Percentiles rank a stretch among this genome's conserved stretches.
Conservation (phyloP, 257 asterid genomes). For the Rehmannia glutinosa region DNA sequence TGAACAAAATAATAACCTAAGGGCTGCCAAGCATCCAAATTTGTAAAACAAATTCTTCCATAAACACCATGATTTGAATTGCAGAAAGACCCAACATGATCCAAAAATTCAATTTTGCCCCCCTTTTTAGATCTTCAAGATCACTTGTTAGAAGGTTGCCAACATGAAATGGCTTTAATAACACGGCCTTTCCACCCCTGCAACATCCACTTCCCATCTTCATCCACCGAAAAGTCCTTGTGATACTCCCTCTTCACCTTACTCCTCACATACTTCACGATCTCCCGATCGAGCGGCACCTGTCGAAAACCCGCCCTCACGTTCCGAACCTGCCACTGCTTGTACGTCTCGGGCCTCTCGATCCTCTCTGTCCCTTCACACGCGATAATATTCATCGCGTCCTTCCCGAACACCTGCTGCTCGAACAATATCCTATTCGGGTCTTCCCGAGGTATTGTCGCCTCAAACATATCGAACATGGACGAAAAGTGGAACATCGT, state of each 20-base stretch:
- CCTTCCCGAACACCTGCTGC: constrained; percentile 38
- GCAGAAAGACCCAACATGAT: too few relatives aligned
- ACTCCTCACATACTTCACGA: constrained; percentile 23
- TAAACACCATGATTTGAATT: neutral
- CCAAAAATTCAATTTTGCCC: too few relatives aligned
- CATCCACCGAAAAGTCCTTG: constrained; percentile 46
- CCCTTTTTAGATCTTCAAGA: neutral
- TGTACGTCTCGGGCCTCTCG: constrained; percentile 51
- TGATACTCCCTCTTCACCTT: constrained; percentile 39
- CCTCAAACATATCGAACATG: constrained; percentile 46
- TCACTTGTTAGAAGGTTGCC: constrained; percentile 32
- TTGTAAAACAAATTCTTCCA: neutral
- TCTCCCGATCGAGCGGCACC: constrained; percentile 30
- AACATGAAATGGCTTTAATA: constrained; percentile 37
- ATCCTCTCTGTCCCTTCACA: constrained; percentile 52
- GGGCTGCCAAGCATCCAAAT: neutral
- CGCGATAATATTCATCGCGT: constrained; percentile 35
- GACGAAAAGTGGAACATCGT: constrained; percentile 42
- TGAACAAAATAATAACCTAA: neutral
- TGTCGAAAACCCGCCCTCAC: constrained; percentile 44
- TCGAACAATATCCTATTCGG: constrained; percentile 28
- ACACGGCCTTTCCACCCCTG: constrained; percentile 62
- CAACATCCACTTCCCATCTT: constrained; percentile 50
- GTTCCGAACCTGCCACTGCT: constrained; percentile 41
- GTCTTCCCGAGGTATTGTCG: constrained; percentile 26